phyloP scores from a whole-genome alignment of 1,139 yeast species.

The Blastobotrys illinoisensis region DNA sequence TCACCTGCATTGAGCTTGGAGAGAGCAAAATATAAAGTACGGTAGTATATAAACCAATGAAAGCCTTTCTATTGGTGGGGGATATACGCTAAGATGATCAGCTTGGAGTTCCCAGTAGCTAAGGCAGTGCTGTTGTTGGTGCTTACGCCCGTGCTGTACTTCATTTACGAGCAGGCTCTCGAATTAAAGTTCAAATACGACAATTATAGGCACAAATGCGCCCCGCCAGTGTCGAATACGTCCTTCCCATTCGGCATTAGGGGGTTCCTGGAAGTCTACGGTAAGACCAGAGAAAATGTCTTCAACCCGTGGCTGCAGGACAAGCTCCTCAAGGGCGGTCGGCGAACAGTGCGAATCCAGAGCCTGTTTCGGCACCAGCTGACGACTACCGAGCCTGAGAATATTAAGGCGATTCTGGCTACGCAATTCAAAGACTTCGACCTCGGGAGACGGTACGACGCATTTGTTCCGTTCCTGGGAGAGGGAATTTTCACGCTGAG shows the following conservation, averaged over 20 bases:
- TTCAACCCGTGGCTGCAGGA: conserved; percentile 7
- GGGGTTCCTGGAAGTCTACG: conserved; percentile 6
- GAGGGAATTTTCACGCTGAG: conserved; percentile 53
- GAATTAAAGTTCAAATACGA: conserved; percentile 9
- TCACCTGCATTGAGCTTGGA: neutral
- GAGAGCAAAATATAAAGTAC: too few species aligned
- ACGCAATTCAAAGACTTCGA: conserved; percentile 24
- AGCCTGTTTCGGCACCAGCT: conserved; percentile 8
- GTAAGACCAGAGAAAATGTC: conserved; percentile 2
- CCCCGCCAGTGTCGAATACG: conserved; percentile 3
- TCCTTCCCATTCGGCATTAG: conserved; percentile 21
- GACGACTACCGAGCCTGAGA: conserved; percentile 43
- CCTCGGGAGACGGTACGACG: conserved; percentile 41
- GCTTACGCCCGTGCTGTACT: conserved; percentile 2
- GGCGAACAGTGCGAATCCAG: conserved; percentile 16
- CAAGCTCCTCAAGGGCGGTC: conserved; percentile 2
- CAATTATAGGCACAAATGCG: conserved; percentile 7
- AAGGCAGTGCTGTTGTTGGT: neutral
- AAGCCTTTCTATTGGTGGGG: neutral
- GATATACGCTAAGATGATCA: neutral
- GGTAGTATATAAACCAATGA: neutral
- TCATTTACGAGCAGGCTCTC: conserved; percentile 2
- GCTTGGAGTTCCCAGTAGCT: neutral
- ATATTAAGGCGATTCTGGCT: conserved; percentile 33
- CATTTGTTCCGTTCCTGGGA: conserved; percentile 43